Base-by-base conservation (phyloP, 2,329 filamentous ascomycete genomes). In the Colletotrichum cereale region DNA sequence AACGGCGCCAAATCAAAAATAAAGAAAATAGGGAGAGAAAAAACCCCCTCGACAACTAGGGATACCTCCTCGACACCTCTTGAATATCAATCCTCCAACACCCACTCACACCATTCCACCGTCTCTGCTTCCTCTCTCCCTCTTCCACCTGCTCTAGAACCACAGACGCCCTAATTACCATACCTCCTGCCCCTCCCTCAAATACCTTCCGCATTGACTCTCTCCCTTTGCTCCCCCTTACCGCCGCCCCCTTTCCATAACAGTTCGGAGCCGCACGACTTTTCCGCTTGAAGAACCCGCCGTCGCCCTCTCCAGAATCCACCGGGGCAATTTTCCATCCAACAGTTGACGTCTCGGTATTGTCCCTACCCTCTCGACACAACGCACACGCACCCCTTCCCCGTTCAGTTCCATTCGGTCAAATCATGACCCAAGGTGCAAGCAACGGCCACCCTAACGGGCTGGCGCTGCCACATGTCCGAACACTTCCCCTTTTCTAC, bases 401-500 rank as follows among this genome's bases (percentile, higher is more conserved):
- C 62, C 31, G 34, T 29, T 16, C 52, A 57, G 16, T 52, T 21
- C 31, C 50, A 57, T 63, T 50, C 26, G 60, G 53, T 57, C 53
- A 64, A 62, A 64, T 31, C 66, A 72, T 72, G 70, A 72, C 70
- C 66, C 70, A 72, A 71, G 67, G 66, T 47, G 66, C 47, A 57
- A 66, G 75, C 69, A 78, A 77, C 72, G 77, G 76, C 75, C 77
- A 79, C 67, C 77, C 61, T 48, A 75, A 84, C 72, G 82, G 81
- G 74, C 70, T 73, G 86, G 73, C 88, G 61, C 71, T 75, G 76
- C 52, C 58, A 21, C 81, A 85, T 73, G 84, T 91, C 69, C 88
- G 84, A 76, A 87, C 88, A 83, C 93, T 98, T 70, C 89, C 94
- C 66, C 87, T 96, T 73, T 88, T 87, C 75, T 98, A 97, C 86